These are phyloP conservation scores for Waltiozyma sp. DNA, from an alignment of 1,139 yeast genomes.

Conservation along the genomic window DNA sequence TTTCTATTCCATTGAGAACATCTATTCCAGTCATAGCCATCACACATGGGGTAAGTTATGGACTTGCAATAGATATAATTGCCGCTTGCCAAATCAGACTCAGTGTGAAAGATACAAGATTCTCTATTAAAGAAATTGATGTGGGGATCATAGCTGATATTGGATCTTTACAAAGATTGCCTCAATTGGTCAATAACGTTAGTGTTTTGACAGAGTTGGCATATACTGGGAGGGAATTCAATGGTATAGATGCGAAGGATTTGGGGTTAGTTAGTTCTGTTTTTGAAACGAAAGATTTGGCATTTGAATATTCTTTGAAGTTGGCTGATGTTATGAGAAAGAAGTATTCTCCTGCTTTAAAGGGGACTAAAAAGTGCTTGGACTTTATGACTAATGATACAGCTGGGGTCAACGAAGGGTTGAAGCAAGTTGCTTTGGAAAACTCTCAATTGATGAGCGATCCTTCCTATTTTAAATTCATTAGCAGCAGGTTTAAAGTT, in stretches of 20 bases:
- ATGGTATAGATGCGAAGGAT: conserved; percentile 42
- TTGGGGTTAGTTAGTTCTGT: conserved; percentile 46
- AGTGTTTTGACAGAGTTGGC: conserved; percentile 54
- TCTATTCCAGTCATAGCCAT: conserved; percentile 30
- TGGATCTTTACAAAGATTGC: conserved; percentile 65
- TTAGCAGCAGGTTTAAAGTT: background rate
- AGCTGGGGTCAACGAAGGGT: conserved; percentile 35
- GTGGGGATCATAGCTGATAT: conserved; percentile 75
- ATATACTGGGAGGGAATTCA: conserved; percentile 50
- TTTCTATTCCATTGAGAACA: conserved; percentile 33
- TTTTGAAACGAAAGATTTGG: conserved; percentile 36
- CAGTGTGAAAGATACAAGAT: conserved; percentile 39
- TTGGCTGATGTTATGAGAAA: conserved; percentile 40
- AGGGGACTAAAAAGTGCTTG: conserved; percentile 52
- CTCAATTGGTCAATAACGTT: conserved; percentile 40
- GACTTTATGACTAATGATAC: conserved; percentile 40
- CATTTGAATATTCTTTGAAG: conserved; percentile 36
- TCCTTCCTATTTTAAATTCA: conserved; percentile 4
- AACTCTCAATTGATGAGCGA: conserved; percentile 27
- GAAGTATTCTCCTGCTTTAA: conserved; percentile 48
- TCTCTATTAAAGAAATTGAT: conserved; percentile 60
- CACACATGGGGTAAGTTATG: conserved; percentile 38
- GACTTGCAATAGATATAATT: conserved; percentile 61
- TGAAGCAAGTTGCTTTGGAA: conserved; percentile 40
- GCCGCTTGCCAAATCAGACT: conserved; percentile 49